Evolutionary conservation across 805 yeast genomes (phyloP), one percentile per base, ranked within the genome.

Genomic region (Metschnikowia arizonensis): DNA sequence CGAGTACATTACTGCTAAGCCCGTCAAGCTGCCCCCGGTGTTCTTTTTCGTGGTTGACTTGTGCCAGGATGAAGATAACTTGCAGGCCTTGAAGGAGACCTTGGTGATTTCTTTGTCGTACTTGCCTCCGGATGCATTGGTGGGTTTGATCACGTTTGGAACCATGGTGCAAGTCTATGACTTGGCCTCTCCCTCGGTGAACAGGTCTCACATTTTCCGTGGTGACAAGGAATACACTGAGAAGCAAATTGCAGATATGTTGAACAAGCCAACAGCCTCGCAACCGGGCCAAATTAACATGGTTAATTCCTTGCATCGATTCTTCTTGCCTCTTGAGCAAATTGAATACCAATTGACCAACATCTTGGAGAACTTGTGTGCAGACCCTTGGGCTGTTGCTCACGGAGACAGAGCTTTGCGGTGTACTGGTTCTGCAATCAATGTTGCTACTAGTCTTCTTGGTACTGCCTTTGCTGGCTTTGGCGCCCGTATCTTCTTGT

Each of bases 161-260:
- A 87, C 95, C 24, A 89, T 86, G 71, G 90, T 89, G 39, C 90
- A 87, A 60, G 85, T 91, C 41, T 95, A 90, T 66, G 96, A 89
- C 64, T 71, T 89, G 48, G 67, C 66, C 29, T 80, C 83, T 12
- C 77, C 79, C 40, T 76, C 78, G 18, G 79, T 88, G 62, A 79
- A 78, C 56, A 85, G 85, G 65, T 81, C 86, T 48, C 85, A 79
- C 60, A 86, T 88, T 19, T 91, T 90, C 68, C 81, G 95, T 58
- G 97, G 97, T 48, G 86, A 83, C 61, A 84, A 87, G 63, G 97
- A 89, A 54, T 86, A 89, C 56, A 76, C 77, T 47, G 86, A 81
- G 43, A 80, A 84, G 70, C 79, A 85, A 50, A 76, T 84, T 34
- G 72, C 79, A 33, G 76, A 74, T 36, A 75, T 74, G 68, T 71